These are phyloP conservation scores for Xylariales sp. DNA, from an alignment of 2,329 filamentous ascomycete species.

Conservation along the genomic window DNA sequence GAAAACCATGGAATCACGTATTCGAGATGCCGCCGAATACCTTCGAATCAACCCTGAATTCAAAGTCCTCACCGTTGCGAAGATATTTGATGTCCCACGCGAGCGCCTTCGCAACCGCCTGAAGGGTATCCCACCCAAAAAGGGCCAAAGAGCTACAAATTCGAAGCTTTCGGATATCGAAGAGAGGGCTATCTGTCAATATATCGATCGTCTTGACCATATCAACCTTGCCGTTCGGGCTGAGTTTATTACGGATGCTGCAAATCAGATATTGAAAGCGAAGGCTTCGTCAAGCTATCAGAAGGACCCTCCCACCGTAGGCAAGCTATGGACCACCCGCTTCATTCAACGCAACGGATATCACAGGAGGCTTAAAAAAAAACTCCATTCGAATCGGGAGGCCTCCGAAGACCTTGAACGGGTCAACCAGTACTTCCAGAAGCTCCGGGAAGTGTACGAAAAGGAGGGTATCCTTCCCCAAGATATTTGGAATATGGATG, in stretches of 20 bases:
- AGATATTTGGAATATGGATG: conserved; percentile 10
- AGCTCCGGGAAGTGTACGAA: not conserved
- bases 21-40: not conserved
- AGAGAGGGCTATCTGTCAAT: not conserved
- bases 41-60: not conserved
- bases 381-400: not conserved
- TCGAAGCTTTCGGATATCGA: not conserved
- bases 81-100: not conserved
- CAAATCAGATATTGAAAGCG: not conserved
- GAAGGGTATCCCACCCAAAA: not conserved
- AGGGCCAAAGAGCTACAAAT: not conserved
- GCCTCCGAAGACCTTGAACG: not conserved
- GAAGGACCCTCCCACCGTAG: not conserved
- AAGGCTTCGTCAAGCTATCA: not conserved
- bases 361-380: not conserved
- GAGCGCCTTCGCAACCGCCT: conserved; percentile 1
- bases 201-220: conserved; percentile 1
- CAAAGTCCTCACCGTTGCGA: not conserved
- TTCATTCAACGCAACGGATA: conserved; percentile 1
- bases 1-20: not conserved
- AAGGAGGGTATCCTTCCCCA: not conserved
- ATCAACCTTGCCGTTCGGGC: not conserved
- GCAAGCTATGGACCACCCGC: not conserved
- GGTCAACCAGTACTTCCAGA: conserved; percentile 5
- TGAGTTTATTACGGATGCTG: not conserved